These are phyloP conservation scores for Ambrosia trifida DNA, from an alignment of 129 eudicot species.

Conservation along the genomic window DNA sequence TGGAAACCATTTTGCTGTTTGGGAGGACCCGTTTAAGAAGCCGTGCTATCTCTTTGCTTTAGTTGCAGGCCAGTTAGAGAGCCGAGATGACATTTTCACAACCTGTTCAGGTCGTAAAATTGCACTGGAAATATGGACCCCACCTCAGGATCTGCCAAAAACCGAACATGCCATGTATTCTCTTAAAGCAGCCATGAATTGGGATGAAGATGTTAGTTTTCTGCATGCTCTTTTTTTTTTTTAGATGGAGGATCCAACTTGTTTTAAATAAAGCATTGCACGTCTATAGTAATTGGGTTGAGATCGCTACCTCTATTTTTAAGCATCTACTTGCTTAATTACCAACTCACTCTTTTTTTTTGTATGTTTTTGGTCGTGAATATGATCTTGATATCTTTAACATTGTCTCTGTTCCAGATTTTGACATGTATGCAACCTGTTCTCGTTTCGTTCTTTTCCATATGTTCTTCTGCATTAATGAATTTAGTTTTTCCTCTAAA, in stretches of 20 bases:
- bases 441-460: background rate
- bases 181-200: conserved; percentile 92
- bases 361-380: conserved; percentile 81
- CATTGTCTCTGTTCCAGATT: conserved; percentile 95
- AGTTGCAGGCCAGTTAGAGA: conserved; percentile 87
- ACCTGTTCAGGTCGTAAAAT: conserved; percentile 89
- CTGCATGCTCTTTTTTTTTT: background rate
- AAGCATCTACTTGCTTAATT: too few relatives aligned
- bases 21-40: conserved; percentile 96
- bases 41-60: conserved; percentile 95
- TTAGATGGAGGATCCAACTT: background rate
- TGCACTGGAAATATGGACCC: conserved; percentile 80
- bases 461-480: background rate
- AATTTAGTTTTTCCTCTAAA: background rate
- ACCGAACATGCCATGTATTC: conserved; percentile 95
- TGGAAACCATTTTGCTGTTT: conserved; percentile 73
- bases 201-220: conserved; percentile 90
- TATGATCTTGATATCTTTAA: conserved; percentile 95
- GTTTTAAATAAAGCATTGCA: background rate
- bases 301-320: too few relatives aligned
- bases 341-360: background rate
- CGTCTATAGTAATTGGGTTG: too few relatives aligned
- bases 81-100: conserved; percentile 82
- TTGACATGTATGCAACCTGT: conserved; percentile 53
- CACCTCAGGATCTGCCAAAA: conserved; percentile 79